Conservation (phyloP, 768 basidiomycete genomes). For the Agaricus subrufescens region DNA sequence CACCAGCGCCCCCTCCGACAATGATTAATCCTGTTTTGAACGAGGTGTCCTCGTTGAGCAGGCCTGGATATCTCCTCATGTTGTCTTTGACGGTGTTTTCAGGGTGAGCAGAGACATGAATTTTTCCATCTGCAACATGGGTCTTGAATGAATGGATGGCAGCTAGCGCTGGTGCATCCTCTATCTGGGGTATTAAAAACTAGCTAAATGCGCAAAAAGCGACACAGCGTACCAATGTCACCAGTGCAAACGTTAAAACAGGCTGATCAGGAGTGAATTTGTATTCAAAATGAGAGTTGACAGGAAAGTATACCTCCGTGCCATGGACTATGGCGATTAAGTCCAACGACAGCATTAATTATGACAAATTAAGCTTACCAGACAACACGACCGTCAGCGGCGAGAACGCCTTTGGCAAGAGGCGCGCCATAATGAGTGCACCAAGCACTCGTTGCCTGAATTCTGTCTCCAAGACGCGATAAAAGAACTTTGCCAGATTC, state of each 20-base stretch:
- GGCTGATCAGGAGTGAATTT: conserved; percentile 35
- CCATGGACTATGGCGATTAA: conserved; percentile 55
- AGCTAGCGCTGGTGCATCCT: conserved; percentile 85
- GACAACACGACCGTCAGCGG: conserved; percentile 72
- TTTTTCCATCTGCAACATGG: conserved; percentile 63
- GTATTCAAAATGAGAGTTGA: background rate
- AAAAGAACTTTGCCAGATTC: conserved; percentile 75
- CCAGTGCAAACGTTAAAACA: conserved; percentile 87
- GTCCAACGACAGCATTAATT: background rate
- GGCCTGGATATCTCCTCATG: conserved; percentile 54
- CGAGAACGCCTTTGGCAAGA: conserved; percentile 75
- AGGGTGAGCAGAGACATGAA: conserved; percentile 70
- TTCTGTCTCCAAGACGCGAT: conserved; percentile 67
- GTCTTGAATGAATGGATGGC: conserved; percentile 78
- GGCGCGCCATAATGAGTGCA: conserved; percentile 95
- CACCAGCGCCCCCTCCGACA: conserved; percentile 81
- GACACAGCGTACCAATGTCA: conserved; percentile 56
- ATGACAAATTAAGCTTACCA: conserved; percentile 45
- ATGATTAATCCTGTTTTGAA: conserved; percentile 70
- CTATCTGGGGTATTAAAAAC: conserved; percentile 31
- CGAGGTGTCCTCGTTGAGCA: conserved; percentile 41
- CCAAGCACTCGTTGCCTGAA: conserved; percentile 76
- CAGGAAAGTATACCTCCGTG: conserved; percentile 62
- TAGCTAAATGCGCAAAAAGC: background rate
- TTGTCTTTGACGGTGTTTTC: conserved; percentile 61